These are phyloP conservation scores for Saccharomyces uvarum DNA, from an alignment of 1,139 yeast genomes.

Conservation along the genomic window DNA sequence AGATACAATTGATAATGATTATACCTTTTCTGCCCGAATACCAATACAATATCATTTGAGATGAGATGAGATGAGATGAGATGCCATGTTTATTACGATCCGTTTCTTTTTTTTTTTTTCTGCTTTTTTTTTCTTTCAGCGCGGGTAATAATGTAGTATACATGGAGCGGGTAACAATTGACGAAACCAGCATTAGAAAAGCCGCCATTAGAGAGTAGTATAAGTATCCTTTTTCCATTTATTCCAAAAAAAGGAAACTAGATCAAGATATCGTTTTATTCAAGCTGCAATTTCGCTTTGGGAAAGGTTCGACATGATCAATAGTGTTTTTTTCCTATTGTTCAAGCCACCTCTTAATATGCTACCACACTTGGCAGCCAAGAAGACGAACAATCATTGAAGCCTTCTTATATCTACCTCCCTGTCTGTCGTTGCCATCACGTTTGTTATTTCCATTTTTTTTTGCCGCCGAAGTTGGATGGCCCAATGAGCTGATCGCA, in stretches of 20 bases:
- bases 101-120: neutral
- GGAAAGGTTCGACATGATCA: too few species aligned
- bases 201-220: neutral
- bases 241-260: too few species aligned
- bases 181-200: neutral
- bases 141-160: neutral
- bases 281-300: too few species aligned
- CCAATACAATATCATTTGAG: neutral
- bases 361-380: too few species aligned
- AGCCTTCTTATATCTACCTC: neutral
- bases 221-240: neutral
- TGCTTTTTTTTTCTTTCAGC: neutral
- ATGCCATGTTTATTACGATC: neutral
- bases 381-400: neutral
- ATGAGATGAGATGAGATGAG: constrained; percentile 14
- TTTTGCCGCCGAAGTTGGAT: neutral
- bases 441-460: neutral
- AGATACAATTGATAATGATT: neutral
- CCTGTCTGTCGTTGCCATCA: neutral
- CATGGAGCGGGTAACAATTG: neutral
- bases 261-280: too few species aligned
- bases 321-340: too few species aligned
- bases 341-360: neutral
- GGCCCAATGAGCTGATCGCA: neutral
- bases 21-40: neutral